phyloP scores from a whole-genome alignment of 2,329 filamentous ascomycete species.

The Penicillium sp. region DNA sequence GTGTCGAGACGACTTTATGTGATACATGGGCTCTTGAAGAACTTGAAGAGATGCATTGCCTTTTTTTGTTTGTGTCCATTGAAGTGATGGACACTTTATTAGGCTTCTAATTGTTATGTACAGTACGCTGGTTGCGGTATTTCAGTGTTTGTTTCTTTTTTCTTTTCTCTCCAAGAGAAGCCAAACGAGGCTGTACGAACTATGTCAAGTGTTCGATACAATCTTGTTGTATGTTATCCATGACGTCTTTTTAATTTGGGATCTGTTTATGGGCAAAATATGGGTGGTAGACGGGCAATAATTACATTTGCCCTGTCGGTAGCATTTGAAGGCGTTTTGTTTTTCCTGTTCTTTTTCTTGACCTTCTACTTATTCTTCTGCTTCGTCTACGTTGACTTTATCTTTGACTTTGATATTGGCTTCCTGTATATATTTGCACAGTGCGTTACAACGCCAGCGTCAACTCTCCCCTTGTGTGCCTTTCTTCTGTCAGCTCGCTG shows the following conservation, averaged over 20 bases:
- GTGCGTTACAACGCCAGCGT: neutral
- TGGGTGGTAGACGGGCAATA: neutral
- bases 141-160: neutral
- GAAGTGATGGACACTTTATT: neutral
- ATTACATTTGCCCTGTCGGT: neutral
- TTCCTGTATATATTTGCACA: constrained; percentile 8
- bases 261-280: constrained; percentile 1
- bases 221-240: constrained; percentile 12
- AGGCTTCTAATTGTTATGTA: constrained; percentile 6
- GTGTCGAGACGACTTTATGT: neutral
- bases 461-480: neutral
- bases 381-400: neutral
- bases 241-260: constrained; percentile 4
- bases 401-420: neutral
- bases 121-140: neutral
- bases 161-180: neutral
- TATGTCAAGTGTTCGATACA: neutral
- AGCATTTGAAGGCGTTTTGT: neutral
- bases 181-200: neutral
- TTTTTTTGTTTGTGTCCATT: neutral
- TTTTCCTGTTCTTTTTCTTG: neutral
- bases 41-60: neutral
- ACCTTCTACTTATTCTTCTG: neutral
- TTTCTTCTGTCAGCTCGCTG: neutral
- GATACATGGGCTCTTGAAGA: neutral